Conservation (phyloP, 352 stramenopile genomes). For the Phytophthora citricola region DNA sequence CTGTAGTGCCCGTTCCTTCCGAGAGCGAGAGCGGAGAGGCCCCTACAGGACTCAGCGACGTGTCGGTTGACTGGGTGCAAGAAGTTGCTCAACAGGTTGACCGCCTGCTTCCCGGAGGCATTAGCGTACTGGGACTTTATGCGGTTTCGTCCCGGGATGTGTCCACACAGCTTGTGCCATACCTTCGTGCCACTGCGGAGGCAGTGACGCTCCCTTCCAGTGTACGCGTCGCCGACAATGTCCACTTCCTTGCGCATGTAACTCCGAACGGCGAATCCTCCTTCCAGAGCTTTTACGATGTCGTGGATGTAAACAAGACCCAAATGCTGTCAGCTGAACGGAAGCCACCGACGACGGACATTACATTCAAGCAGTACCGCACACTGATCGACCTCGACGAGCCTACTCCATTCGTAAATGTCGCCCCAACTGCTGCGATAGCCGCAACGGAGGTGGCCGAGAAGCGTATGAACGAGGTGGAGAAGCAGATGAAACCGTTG, state of each 20-base stretch:
- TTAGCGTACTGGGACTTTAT: conserved; percentile 64
- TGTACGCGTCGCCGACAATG: conserved; percentile 25
- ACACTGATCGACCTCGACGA: conserved; percentile 59
- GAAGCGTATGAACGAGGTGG: conserved; percentile 48
- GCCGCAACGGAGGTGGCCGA: conserved; percentile 38
- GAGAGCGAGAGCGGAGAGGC: conserved; percentile 49
- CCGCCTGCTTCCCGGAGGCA: conserved; percentile 63
- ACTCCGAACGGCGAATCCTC: conserved; percentile 12
- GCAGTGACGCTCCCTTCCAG: conserved; percentile 29
- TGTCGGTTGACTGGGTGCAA: conserved; percentile 72
- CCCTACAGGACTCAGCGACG: conserved; percentile 45
- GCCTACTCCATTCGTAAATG: conserved; percentile 38
- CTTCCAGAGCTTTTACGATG: conserved; percentile 38
- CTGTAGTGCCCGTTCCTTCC: conserved; percentile 54
- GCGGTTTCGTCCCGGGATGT: conserved; percentile 47
- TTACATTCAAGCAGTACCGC: conserved; percentile 46
- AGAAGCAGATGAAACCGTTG: conserved; percentile 58
- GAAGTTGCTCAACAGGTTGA: conserved; percentile 77
- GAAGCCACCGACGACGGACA: conserved; percentile 21
- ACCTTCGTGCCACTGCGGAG: conserved; percentile 58
- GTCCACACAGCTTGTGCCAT: conserved; percentile 50
- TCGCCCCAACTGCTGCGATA: conserved; percentile 19
- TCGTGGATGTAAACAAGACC: conserved; percentile 52
- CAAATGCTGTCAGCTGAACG: conserved; percentile 34
- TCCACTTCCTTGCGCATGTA: conserved; percentile 61